These are phyloP conservation scores for Acanthamoeba castellanii DNA, from an alignment of 208 protist genomes.

Conservation along the genomic window DNA sequence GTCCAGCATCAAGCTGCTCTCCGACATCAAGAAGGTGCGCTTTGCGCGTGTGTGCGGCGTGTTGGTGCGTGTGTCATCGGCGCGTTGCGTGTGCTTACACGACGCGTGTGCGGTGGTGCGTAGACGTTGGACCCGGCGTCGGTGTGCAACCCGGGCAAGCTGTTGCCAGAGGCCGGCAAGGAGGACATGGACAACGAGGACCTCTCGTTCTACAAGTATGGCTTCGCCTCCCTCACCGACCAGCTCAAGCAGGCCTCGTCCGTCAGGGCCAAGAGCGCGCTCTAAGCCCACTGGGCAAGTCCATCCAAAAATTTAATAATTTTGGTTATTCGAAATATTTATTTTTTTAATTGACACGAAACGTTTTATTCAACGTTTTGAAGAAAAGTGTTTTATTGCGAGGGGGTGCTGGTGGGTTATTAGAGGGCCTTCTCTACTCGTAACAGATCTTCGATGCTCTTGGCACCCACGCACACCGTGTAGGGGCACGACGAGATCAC, in stretches of 20 bases:
- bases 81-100: too few relatives aligned
- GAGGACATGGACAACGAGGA: constrained; percentile 22
- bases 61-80: background rate
- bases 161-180: constrained; percentile 35
- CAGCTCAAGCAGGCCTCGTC: constrained; percentile 12
- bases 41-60: background rate
- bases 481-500: too few relatives aligned
- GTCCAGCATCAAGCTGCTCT: background rate
- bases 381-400: too few relatives aligned
- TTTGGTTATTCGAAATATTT: too few relatives aligned
- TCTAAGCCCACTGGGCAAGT: background rate
- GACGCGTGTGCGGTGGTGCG: too few relatives aligned
- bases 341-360: too few relatives aligned
- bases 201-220: constrained; percentile 46
- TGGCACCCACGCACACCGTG: too few relatives aligned
- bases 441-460: too few relatives aligned
- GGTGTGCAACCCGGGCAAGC: constrained; percentile 55
- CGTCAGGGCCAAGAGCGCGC: background rate
- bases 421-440: too few relatives aligned
- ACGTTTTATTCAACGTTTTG: too few relatives aligned
- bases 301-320: too few relatives aligned
- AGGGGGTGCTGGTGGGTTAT: too few relatives aligned
- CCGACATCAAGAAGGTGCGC: background rate
- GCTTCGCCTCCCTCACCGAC: constrained; percentile 24
- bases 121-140: background rate